A percentile compares a stretch with the other conserved stretches of the same genome.
These are phyloP conservation scores for Pinguiococcus pyrenoidosus DNA, from an alignment of 108 stramenopile genomes.

Conservation along the genomic window DNA sequence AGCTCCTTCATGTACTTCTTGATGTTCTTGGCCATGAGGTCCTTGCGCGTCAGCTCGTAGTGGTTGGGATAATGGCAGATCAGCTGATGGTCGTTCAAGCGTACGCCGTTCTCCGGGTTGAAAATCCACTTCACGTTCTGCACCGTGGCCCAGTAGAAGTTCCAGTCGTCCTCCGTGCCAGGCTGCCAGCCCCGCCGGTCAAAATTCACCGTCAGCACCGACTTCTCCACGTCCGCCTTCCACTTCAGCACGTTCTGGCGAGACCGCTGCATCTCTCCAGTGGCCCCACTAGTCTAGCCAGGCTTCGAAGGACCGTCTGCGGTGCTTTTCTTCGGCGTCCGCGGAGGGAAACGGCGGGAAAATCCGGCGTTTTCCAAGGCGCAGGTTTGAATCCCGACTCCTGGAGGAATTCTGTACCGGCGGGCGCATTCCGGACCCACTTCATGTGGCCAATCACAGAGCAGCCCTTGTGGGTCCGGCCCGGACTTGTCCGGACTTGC, in stretches of 20 bases:
- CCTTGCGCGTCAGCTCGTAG: slow-evolving; percentile 44
- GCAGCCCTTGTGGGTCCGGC: too few relatives aligned
- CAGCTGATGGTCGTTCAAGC: slow-evolving; percentile 43
- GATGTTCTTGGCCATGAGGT: slow-evolving; percentile 45
- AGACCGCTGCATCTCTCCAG: too few relatives aligned
- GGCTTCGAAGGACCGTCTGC: too few relatives aligned
- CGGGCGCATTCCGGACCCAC: too few relatives aligned
- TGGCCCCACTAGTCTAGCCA: too few relatives aligned
- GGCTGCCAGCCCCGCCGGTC: slow-evolving; percentile 24
- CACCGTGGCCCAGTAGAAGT: slow-evolving; percentile 50
- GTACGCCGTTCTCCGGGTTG: slow-evolving; percentile 38
- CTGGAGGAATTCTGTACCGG: too few relatives aligned
- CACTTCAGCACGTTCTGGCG: slow-evolving; percentile 24
- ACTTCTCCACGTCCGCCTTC: slow-evolving; percentile 42
- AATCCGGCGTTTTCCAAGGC: too few relatives aligned
- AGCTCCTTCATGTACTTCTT: slow-evolving; percentile 40
- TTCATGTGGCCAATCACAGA: too few relatives aligned
- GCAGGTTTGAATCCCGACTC: too few relatives aligned
- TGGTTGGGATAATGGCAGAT: slow-evolving; percentile 54
- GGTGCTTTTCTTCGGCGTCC: too few relatives aligned
- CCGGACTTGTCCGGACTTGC: too few relatives aligned
- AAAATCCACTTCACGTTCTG: slow-evolving; percentile 42
- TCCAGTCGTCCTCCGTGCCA: slow-evolving; percentile 43
- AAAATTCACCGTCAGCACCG: slow-evolving; percentile 33
- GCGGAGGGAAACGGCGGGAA: too few relatives aligned